Conservation (phyloP, 805 yeast genomes). For the Nakazawaea populi region DNA sequence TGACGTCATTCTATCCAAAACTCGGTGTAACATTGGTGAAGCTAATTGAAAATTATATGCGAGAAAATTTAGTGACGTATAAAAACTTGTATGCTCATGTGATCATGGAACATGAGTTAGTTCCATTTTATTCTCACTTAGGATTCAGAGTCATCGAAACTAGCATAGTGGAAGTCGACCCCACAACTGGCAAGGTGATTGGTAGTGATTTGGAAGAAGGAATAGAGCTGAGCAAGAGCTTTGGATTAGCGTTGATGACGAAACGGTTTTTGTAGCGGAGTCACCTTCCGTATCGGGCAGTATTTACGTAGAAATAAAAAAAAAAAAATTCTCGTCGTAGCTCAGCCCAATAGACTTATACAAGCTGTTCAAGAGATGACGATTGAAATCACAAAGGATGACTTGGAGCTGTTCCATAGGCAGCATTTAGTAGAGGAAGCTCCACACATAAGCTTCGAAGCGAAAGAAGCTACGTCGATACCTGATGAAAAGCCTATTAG, state of each 20-base stretch:
- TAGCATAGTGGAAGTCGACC: constrained; percentile 19
- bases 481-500: background rate
- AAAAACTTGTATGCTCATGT: constrained; percentile 31
- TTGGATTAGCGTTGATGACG: constrained; percentile 33
- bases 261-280: constrained; percentile 12
- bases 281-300: background rate
- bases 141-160: constrained; percentile 27
- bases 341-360: no score
- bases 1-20: constrained; percentile 44
- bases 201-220: constrained; percentile 29
- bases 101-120: constrained; percentile 44
- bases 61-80: constrained; percentile 14
- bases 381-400: background rate
- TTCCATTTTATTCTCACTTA: constrained; percentile 36
- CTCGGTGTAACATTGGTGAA: constrained; percentile 24
- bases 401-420: background rate
- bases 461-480: background rate
- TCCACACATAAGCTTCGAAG: constrained; percentile 1
- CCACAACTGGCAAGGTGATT: constrained; percentile 15
- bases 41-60: constrained; percentile 9
- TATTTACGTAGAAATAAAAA: background rate
- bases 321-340: no score
- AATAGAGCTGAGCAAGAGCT: constrained; percentile 30
- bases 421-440: background rate
- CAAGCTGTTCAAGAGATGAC: background rate